Conservation (phyloP, 257 asterid genomes). For the Fraxinus anomala region DNA sequence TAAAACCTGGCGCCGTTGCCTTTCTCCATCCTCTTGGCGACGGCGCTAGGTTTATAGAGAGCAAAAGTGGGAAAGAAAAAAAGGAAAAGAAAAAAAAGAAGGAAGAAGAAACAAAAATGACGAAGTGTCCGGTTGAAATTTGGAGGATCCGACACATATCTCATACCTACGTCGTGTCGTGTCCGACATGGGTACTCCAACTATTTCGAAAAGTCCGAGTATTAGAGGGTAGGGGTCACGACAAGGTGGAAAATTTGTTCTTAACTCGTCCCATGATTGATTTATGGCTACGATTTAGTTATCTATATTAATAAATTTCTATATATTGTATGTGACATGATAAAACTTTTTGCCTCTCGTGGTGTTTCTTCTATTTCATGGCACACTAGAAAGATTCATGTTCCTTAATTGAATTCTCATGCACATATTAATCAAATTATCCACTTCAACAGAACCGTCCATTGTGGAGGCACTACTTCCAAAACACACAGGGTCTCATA, state of each 20-base stretch:
- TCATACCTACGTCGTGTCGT: too few relatives aligned
- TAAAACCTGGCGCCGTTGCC: too few relatives aligned
- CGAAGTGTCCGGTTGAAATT: too few relatives aligned
- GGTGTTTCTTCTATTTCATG: background rate
- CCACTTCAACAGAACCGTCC: slow-evolving; percentile 69
- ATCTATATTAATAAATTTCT: background rate
- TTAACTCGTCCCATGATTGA: background rate
- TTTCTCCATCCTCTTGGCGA: too few relatives aligned
- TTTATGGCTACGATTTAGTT: background rate
- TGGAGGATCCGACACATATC: too few relatives aligned
- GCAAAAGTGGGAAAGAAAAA: too few relatives aligned
- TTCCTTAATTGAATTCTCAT: background rate
- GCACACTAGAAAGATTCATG: background rate
- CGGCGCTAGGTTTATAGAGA: too few relatives aligned
- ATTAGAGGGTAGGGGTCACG: slow-evolving; percentile 50
- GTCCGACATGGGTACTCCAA: too few relatives aligned
- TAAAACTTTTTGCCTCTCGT: background rate
- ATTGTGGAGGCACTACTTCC: slow-evolving; percentile 96
- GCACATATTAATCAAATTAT: slow-evolving; percentile 1
- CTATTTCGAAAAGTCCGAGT: too few relatives aligned
- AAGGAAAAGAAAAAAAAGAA: too few relatives aligned
- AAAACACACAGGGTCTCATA: slow-evolving; percentile 89
- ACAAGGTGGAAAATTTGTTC: slow-evolving; percentile 53
- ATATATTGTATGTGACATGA: background rate
- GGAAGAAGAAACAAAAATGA: too few relatives aligned